Conservation (phyloP, 257 asterid genomes). For the Capsicum rhomboideum region DNA sequence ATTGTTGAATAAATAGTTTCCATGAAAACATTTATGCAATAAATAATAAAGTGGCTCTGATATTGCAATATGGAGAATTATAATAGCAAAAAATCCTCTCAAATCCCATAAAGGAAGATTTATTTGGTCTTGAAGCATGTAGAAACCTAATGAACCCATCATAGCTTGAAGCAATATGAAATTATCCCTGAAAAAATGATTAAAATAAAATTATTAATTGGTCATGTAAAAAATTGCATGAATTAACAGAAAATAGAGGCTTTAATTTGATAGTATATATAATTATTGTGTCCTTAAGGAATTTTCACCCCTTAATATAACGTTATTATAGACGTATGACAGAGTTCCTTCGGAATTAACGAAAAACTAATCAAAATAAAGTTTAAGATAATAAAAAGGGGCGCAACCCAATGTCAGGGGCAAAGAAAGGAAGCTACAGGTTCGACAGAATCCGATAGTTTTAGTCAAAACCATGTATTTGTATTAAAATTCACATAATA, state of each 20-base stretch:
- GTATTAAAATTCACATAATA: not conserved
- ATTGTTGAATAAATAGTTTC: slow-evolving; percentile 38
- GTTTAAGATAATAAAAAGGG: not conserved
- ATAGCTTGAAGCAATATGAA: slow-evolving; percentile 67
- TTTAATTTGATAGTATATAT: not conserved
- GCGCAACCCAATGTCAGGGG: not conserved
- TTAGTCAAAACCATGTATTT: not conserved
- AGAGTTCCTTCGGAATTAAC: not conserved
- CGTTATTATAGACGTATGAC: not conserved
- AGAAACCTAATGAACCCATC: slow-evolving; percentile 35
- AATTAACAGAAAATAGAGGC: not conserved
- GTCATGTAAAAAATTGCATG: not conserved
- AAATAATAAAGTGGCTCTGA: slow-evolving; percentile 81
- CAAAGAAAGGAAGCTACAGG: not conserved
- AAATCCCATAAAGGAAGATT: slow-evolving; percentile 46
- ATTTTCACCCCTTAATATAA: not conserved
- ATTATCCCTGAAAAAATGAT: slow-evolving; percentile 58
- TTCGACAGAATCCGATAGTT: too few relatives aligned
- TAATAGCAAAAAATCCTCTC: slow-evolving; percentile 42
- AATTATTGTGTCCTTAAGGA: not conserved
- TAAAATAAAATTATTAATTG: not conserved
- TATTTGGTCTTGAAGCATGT: slow-evolving; percentile 25
- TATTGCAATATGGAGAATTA: slow-evolving; percentile 44
- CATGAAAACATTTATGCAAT: slow-evolving; percentile 64
- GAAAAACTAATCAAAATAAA: not conserved